Evolutionary conservation across 768 basidiomycete genomes (phyloP).

Genomic region (Mrakia gelida): DNA sequence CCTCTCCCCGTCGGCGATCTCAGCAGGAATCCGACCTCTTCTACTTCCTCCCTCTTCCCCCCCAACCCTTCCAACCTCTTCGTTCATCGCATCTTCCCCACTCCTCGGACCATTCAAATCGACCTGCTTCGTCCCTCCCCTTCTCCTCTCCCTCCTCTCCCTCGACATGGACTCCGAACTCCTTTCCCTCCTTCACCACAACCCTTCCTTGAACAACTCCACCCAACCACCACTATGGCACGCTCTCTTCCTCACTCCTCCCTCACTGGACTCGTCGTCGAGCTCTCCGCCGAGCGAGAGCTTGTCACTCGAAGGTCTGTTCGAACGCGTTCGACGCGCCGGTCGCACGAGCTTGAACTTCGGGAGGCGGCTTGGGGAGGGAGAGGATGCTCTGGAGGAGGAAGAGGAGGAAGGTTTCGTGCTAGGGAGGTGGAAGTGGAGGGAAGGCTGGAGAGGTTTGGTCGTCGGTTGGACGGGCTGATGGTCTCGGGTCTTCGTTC

Average conservation of each 20-base stretch:
- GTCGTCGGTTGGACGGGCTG: constrained; percentile 8
- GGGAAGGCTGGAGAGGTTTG: constrained; percentile 1
- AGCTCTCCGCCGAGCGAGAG: neutral
- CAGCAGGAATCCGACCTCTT: neutral
- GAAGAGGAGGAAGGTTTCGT: constrained; percentile 4
- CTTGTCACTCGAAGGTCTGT: neutral
- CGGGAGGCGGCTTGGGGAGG: neutral
- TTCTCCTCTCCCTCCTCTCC: constrained; percentile 12
- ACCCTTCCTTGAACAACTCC: neutral
- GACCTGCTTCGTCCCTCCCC: neutral
- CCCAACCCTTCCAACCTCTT: neutral
- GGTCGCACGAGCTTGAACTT: neutral
- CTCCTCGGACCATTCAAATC: neutral
- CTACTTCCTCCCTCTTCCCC: neutral
- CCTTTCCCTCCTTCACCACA: neutral
- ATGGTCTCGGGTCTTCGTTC: neutral
- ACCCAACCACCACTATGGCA: neutral
- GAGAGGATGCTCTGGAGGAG: neutral
- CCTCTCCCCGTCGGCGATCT: constrained; percentile 7
- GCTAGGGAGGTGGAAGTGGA: constrained; percentile 10
- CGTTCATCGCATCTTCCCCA: neutral
- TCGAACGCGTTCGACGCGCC: neutral
- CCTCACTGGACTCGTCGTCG: neutral
- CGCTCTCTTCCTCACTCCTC: neutral
- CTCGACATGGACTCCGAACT: constrained; percentile 6